Base-by-base conservation (phyloP, 768 basidiomycete species). In the Calvatia gigantea region DNA sequence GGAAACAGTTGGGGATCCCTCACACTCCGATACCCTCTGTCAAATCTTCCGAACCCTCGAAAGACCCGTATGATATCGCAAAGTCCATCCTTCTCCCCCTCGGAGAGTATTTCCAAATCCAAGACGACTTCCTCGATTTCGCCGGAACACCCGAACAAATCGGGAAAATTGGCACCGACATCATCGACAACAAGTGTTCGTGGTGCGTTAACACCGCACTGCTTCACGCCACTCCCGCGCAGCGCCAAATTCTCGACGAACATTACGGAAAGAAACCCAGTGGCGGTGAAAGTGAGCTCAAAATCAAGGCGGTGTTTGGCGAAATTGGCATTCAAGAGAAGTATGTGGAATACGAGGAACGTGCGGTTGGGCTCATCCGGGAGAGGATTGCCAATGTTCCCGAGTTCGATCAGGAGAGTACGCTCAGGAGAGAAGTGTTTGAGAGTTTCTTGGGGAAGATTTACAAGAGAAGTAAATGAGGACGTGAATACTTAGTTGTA, bases 91-190 rank as follows among this genome's bases (percentile, higher is more conserved):
- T 98, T 38, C 73, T 98, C 52, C 91, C 91, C 3, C 80, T 98
- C 54, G 96, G 96, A 45, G 94, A 97, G 71, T 99, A 98, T 74
- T 98, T 98, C 85, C 96, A 99, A 73, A 81, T 96, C 57, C 96
- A 99, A 72, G 96, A 98, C 68, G 96, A 98, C 73, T 98, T 87
- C 73, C 83, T 98, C 64, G 97, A 99, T 71, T 97, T 84, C 68
- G 86, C 89, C 17, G 94, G 87, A 4, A 82, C 90, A 6, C 92
- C 94, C 0, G 94, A 94, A 71, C 80, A 89, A 62, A 89, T 98
- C 49, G 96, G 96, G 44, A 98, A 99, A 75, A 85, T 99, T 57
- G 97, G 96, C 19, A 98, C 96, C 14, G 97, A 98, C 69, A 99
- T 99, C 65, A 70, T 98, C 56, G 96, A 99, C 73, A 98, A 98